Conservation (phyloP, 257 asterid genomes). For the Ilex aquifolium region DNA sequence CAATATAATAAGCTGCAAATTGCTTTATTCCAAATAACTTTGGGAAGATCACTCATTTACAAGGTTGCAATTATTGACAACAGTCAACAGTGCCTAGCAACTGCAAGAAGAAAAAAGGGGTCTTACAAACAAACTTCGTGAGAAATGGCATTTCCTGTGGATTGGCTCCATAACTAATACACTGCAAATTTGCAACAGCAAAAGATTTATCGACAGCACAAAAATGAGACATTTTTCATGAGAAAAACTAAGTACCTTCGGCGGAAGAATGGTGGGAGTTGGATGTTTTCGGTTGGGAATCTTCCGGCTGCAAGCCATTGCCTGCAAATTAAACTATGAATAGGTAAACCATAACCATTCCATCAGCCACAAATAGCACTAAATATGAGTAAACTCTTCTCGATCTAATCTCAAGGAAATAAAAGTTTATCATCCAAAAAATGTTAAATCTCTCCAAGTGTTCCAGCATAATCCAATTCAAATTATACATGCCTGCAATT, state of each 20-base stretch:
- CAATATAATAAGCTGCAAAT: not conserved
- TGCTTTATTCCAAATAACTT: not conserved
- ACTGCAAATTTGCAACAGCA: constrained; percentile 36
- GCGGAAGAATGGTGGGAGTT: constrained; percentile 26
- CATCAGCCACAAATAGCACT: constrained; percentile 18
- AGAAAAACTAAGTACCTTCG: constrained; percentile 33
- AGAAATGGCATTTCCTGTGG: constrained; percentile 35
- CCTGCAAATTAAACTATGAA: constrained; percentile 33
- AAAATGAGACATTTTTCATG: not conserved
- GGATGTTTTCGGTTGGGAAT: constrained; percentile 29
- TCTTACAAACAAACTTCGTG: constrained; percentile 32
- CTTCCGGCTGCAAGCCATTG: constrained; percentile 41
- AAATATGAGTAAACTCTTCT: not conserved
- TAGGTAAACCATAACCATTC: constrained; percentile 8
- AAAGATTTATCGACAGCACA: not conserved
- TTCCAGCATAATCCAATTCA: not conserved
- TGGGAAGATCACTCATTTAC: not conserved
- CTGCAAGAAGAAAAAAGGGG: constrained; percentile 5
- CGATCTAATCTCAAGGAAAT: not conserved
- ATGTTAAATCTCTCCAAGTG: not conserved
- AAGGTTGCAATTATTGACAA: not conserved
- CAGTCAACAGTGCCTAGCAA: not conserved
- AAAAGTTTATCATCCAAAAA: not conserved
- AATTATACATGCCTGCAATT: constrained; percentile 55
- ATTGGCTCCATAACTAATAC: constrained; percentile 25